Evolutionary conservation across 2,329 filamentous ascomycete genomes (phyloP), one percentile per base, ranked within the genome.

Genomic region (Cordyceps cicadae): DNA sequence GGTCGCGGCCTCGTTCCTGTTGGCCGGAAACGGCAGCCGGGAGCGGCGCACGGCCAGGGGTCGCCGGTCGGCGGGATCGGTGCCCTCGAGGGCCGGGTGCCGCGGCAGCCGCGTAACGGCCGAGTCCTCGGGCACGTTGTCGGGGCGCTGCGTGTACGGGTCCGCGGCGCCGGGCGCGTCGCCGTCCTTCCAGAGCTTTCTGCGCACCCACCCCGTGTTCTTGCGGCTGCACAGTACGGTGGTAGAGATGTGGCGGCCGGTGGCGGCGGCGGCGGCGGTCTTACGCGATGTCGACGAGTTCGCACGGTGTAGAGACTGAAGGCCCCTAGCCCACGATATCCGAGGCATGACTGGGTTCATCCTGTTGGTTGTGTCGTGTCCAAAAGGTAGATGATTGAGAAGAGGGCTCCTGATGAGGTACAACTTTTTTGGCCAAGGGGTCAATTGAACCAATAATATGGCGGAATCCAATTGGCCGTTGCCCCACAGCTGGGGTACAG

Each of bases 111-210:
- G 29, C 43, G 50, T 54, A 26, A 70, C 69, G 6, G 71, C 69
- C 2, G 48, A 7, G 5, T 68, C 66, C 56, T 69, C 70, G 1
- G 67, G 62, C 48, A 71, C 68, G 34, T 45, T n/a, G 19, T 52
- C 48, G 6, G 64, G 41, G 2, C 69, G 67, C 63, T 75, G 69
- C 19, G 71, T 75, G 54, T 76, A 76, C 0, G 75, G 74, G 45
- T 76, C 74, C 56, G 71, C 72, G 14, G 72, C 64, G 0, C 73
- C 74, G 17, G 74, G 74, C 5, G 71, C 71, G 9, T 76, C 70
- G 62, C 69, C 74, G 37, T 53, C 56, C 63, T 73, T 75, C 74
- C 74, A 76, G 53, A 76, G 70, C 67, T 74, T 73, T 48, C 68
- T 66, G 46, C 76, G 75, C 59, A 77, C 63, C 70, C 74, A 74